A percentile compares a stretch with the other conserved stretches of the same genome.
Evolutionary conservation across 2,329 filamentous ascomycete genomes (phyloP).

Genomic region (Colletotrichum sp.): DNA sequence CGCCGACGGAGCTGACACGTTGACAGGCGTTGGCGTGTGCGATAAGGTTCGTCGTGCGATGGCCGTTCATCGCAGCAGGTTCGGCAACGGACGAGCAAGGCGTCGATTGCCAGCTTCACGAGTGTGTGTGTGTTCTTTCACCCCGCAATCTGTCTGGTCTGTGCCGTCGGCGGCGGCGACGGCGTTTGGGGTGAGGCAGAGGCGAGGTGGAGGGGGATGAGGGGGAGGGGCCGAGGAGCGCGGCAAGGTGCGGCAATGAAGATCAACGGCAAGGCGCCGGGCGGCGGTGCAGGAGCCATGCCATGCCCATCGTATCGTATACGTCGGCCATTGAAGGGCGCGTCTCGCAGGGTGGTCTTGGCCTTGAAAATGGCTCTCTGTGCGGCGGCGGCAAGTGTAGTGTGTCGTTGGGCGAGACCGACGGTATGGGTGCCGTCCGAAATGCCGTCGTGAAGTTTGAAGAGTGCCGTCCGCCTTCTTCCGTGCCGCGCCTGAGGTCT

Average conservation of each 20-base stretch:
- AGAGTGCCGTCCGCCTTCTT: neutral
- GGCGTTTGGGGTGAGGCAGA: neutral
- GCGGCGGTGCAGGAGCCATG: neutral
- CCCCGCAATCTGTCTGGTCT: neutral
- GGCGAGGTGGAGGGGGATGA: neutral
- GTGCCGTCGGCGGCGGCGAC: neutral
- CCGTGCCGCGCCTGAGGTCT: neutral
- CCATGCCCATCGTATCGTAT: neutral
- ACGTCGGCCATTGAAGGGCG: neutral
- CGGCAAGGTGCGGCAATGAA: neutral
- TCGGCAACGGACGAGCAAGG: neutral
- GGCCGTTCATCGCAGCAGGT: neutral
- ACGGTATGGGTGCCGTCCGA: neutral
- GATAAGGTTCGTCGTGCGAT: neutral
- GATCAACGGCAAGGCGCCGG: constrained; percentile 1
- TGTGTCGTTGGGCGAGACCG: neutral
- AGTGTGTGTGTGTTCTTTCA: neutral
- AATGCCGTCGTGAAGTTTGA: neutral
- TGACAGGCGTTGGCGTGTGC: neutral
- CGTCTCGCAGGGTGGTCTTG: neutral
- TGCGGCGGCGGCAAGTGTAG: neutral
- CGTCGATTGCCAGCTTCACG: neutral
- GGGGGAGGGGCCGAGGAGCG: neutral
- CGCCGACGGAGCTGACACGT: neutral
- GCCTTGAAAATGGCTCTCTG: too few relatives aligned